Base-by-base conservation (phyloP, 2,329 filamentous ascomycete genomes). In the Cordyceps fumosorosea region DNA sequence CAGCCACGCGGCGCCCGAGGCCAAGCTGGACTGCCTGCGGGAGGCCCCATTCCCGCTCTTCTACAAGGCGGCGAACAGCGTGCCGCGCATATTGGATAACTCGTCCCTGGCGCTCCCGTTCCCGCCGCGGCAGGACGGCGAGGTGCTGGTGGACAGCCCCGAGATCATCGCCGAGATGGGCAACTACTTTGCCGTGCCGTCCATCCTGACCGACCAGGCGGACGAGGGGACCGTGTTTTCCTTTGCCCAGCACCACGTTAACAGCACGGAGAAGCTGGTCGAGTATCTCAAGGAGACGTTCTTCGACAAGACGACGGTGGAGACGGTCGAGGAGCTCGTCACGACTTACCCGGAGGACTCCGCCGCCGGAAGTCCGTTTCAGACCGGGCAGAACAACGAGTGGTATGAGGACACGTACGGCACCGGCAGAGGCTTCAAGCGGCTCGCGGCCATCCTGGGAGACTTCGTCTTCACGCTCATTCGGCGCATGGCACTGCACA, bases 141-240 rank as follows among this genome's bases (percentile, higher is more conserved):
- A 70, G 1, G 79, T 81, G 5, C 78, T 92, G 10, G 80, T 84
- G 0, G 77, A 81, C 2, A 89, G 84, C 6, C 86, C 89, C 0
- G 89, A 93, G 0, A 60, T 80, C 0, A 76, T 90, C 5, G 75
- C 81, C 1, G 61, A 67, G 2, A 68, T 71, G 0, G 84, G 86
- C 16, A 79, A 79, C 5, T 81, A 80, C 63, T 72, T 79, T 22
- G 74, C 76, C 1, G 79, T 82, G 1, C 79, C 80, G 42, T 77
- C 79, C 75, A 81, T 82, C 66, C 81, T 89, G 45, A 89, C 90
- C 48, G 83, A 91, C 69, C 88, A 91, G 72, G 89, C 93, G 76
- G 90, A 93, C 69, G 89, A 93, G 73, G 89, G 89, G 20, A 91
- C 89, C 0, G 73, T 93, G 2, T 91, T 93, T 70, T 79, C 86